phyloP scores from a whole-genome alignment of 2,329 filamentous ascomycete species.

The Daldinia eschscholtzii region DNA sequence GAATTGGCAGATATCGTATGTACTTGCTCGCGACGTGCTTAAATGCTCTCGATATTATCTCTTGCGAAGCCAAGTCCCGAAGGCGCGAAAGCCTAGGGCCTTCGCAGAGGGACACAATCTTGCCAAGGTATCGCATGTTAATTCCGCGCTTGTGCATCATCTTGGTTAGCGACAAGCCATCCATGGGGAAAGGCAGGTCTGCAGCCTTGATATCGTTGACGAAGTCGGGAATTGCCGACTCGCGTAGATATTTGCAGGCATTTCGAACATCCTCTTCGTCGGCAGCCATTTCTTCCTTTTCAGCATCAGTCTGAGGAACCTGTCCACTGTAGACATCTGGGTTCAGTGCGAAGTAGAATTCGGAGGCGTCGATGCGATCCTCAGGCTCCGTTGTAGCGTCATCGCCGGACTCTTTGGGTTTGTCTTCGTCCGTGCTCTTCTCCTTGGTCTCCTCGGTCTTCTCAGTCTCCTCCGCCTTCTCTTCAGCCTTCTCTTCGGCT shows the following conservation, averaged over 20 bases:
- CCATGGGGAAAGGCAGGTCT: slow-evolving; percentile 98
- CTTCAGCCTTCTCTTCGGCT: slow-evolving; percentile 49
- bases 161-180: slow-evolving; percentile 89
- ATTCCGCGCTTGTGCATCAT: slow-evolving; percentile 97
- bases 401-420: slow-evolving; percentile 51
- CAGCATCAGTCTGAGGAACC: slow-evolving; percentile 86
- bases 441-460: slow-evolving; percentile 49
- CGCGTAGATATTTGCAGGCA: slow-evolving; percentile 82
- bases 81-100: slow-evolving; percentile 82
- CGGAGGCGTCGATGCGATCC: slow-evolving; percentile 85
- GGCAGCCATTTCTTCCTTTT: slow-evolving; percentile 83
- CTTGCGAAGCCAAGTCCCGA: slow-evolving; percentile 81
- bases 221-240: slow-evolving; percentile 84
- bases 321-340: slow-evolving; percentile 97
- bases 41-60: slow-evolving; percentile 95
- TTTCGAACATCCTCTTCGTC: slow-evolving; percentile 92
- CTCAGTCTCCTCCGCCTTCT: slow-evolving; percentile 30
- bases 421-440: slow-evolving; percentile 54
- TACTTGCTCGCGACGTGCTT: slow-evolving; percentile 90
- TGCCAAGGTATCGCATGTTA: slow-evolving; percentile 96
- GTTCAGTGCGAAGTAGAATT: slow-evolving; percentile 90
- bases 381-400: slow-evolving; percentile 58
- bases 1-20: slow-evolving; percentile 81
- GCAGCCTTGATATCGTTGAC: slow-evolving; percentile 89
- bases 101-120: slow-evolving; percentile 77